phyloP scores from a whole-genome alignment of 768 basidiomycete species.

The Suillus ampliporus region DNA sequence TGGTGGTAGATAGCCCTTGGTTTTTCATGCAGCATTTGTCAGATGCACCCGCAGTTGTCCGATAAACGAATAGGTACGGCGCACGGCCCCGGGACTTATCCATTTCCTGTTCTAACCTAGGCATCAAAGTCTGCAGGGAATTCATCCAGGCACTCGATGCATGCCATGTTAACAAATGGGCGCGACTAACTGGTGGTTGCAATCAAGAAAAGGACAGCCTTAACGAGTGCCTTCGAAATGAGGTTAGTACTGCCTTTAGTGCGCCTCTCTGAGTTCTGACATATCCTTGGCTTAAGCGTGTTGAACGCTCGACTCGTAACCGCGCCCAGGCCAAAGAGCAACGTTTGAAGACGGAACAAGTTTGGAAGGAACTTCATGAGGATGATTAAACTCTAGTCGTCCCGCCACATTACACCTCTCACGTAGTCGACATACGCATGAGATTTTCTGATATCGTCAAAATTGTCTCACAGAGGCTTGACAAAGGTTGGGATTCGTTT shows the following conservation, averaged over 20 bases:
- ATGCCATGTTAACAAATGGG: conserved; percentile 70
- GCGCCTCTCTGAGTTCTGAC: conserved; percentile 7
- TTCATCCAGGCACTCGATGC: conserved; percentile 78
- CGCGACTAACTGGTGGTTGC: conserved; percentile 70
- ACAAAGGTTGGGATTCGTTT: not conserved
- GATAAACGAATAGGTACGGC: conserved; percentile 63
- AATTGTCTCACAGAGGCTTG: not conserved
- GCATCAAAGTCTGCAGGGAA: conserved; percentile 67
- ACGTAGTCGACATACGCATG: not conserved
- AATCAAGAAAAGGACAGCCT: conserved; percentile 71
- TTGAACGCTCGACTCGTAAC: conserved; percentile 63
- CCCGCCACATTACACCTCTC: not conserved
- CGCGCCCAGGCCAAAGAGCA: conserved; percentile 64
- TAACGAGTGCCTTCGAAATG: conserved; percentile 71
- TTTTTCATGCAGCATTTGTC: conserved; percentile 16
- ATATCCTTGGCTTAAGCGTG: conserved; percentile 47
- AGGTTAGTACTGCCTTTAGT: conserved; percentile 50
- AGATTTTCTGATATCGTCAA: conserved; percentile 5
- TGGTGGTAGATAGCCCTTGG: not conserved
- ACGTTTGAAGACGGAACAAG: conserved; percentile 60
- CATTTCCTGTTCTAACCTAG: conserved; percentile 13
- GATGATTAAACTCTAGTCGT: conserved; percentile 35
- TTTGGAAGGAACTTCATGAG: conserved; percentile 64
- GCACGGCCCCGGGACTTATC: not conserved
- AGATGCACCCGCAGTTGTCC: conserved; percentile 76